Percentiles rank a stretch among this genome's conserved stretches.
Evolutionary conservation across 495 filamentous ascomycete genomes (phyloP).

Genomic region (Pyrenula aspistea): DNA sequence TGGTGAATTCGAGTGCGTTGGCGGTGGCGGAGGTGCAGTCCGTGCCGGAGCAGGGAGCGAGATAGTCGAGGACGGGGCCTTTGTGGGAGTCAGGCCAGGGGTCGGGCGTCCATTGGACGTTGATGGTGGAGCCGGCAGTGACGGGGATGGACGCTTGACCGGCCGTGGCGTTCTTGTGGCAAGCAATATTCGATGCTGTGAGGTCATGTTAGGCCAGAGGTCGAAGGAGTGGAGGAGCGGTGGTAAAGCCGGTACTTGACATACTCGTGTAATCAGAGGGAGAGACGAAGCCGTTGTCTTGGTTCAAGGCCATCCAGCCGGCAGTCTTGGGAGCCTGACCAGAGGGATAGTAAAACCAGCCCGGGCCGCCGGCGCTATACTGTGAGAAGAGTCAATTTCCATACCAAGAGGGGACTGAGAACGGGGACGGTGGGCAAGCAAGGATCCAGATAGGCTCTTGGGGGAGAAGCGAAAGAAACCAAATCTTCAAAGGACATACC

Average conservation of each 20-base stretch:
- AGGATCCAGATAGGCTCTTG: too few species aligned
- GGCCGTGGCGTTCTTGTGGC: constrained; percentile 47
- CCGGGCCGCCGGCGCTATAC: constrained; percentile 27
- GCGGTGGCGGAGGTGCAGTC: constrained; percentile 55
- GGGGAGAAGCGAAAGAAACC: too few species aligned
- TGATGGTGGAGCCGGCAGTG: constrained; percentile 40
- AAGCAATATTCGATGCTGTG: constrained; percentile 45
- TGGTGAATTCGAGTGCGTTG: constrained; percentile 56
- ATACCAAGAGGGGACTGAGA: too few species aligned
- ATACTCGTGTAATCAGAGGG: constrained; percentile 29
- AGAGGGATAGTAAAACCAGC: constrained; percentile 19
- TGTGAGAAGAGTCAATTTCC: too few species aligned
- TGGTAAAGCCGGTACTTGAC: too few species aligned
- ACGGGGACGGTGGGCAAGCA: too few species aligned
- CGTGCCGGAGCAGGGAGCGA: constrained; percentile 64
- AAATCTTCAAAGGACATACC: constrained; percentile 9
- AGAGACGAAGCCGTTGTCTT: constrained; percentile 48
- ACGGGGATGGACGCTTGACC: constrained; percentile 41
- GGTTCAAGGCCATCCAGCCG: constrained; percentile 41
- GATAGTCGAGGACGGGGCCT: constrained; percentile 64
- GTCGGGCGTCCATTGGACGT: constrained; percentile 46
- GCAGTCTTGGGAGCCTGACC: constrained; percentile 33
- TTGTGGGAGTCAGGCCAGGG: constrained; percentile 54
- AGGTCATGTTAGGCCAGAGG: neutral
- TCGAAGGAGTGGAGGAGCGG: neutral